These are phyloP conservation scores for Phytophthora constricta DNA, from an alignment of 352 stramenopile genomes.

Conservation along the genomic window DNA sequence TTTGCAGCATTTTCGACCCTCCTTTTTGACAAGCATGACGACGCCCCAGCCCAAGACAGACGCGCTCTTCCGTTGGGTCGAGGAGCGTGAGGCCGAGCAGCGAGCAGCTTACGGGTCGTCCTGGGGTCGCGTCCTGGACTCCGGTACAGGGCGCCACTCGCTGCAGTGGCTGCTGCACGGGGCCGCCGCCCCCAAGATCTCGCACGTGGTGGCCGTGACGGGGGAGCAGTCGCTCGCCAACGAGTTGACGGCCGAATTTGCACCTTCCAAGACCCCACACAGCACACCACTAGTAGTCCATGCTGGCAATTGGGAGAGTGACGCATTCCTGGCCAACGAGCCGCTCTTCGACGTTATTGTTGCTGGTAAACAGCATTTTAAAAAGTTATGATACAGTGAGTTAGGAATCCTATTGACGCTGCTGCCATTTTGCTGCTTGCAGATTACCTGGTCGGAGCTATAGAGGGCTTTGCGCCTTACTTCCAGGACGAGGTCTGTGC, in stretches of 20 bases:
- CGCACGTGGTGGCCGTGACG: constrained; percentile 73
- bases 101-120: constrained; percentile 17
- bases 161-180: constrained; percentile 82
- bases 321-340: constrained; percentile 64
- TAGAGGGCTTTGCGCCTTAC: constrained; percentile 93
- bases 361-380: constrained; percentile 41
- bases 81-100: constrained; percentile 56
- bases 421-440: neutral
- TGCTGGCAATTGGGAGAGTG: constrained; percentile 79
- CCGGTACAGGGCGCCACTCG: constrained; percentile 90
- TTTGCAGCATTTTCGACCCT: too few relatives aligned
- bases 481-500: constrained; percentile 77
- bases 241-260: constrained; percentile 49
- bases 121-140: constrained; percentile 86
- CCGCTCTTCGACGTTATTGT: constrained; percentile 81
- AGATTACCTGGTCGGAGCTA: constrained; percentile 93
- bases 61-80: constrained; percentile 77
- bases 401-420: neutral
- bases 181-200: constrained; percentile 30
- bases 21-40: constrained; percentile 10
- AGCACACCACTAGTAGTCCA: constrained; percentile 49
- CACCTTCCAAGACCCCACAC: constrained; percentile 32
- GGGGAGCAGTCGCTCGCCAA: constrained; percentile 65
- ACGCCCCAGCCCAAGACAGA: constrained; percentile 55
- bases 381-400: neutral